Evolutionary conservation across 176 grass and related monocot genomes (phyloP).

Genomic region (Phoenix dactylifera): DNA sequence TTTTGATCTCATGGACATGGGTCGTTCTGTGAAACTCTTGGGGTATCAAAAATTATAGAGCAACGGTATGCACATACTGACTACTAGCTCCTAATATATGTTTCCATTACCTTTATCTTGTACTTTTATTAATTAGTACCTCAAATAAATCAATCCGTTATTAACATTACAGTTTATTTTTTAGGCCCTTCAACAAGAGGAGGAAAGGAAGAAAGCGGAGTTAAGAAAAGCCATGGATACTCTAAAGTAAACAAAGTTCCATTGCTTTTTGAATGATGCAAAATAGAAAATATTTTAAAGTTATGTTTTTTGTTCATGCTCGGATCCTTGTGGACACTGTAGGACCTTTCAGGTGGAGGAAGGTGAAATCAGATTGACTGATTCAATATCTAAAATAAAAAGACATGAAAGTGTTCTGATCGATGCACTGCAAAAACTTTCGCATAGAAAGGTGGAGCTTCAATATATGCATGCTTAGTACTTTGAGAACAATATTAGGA

Average conservation of each 20-base stretch:
- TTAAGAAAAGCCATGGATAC: not conserved
- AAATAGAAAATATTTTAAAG: not conserved
- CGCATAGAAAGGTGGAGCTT: not conserved
- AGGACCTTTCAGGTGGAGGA: constrained; percentile 4
- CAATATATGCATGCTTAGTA: not conserved
- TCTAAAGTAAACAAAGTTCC: constrained; percentile 2
- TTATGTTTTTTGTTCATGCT: not conserved
- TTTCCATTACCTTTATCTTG: not conserved
- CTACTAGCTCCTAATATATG: not conserved
- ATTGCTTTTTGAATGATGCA: not conserved
- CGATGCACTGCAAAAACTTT: constrained; percentile 1
- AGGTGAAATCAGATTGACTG: not conserved
- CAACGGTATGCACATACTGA: not conserved
- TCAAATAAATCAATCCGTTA: not conserved
- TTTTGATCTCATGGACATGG: too few relatives aligned
- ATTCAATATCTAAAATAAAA: not conserved
- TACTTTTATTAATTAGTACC: too few relatives aligned
- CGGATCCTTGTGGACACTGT: not conserved
- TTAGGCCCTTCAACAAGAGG: not conserved
- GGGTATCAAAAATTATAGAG: too few relatives aligned
- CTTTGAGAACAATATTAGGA: not conserved
- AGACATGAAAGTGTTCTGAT: not conserved
- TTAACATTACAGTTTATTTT: not conserved
- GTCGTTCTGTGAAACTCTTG: too few relatives aligned
- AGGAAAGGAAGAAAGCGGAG: not conserved